Evolutionary conservation across 331 rosid genomes (phyloP), one percentile per base, ranked within the genome.

Genomic region (Rosa hybrid): DNA sequence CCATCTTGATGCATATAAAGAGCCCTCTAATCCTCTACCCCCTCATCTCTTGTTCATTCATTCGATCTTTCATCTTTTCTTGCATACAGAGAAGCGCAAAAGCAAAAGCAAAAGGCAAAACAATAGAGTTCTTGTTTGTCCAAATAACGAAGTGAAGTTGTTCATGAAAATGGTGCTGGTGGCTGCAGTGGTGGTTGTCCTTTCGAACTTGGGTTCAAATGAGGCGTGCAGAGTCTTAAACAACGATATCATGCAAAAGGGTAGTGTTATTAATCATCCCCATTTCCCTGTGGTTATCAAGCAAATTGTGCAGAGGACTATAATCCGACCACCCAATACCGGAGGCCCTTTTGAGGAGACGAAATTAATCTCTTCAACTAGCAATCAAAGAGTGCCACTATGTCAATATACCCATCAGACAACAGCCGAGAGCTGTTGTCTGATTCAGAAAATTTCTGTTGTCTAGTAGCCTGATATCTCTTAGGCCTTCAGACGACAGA

Each of bases 211-310:
- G 57, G 54, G 48, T 3, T 42, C 46, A 18, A 8, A 76, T 25
- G 71, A 45, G 56, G 79, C 79, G 11, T 23, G 71, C 45, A 76
- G 71, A 45, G 18, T 76, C 23, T 65, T 65, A 65, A 34, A 14
- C 46, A 38, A 14, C 7, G 23, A 65, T 38, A 2, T 63, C 69
- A 20, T 4, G 42, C 69, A 63, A 12, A 63, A 25, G 42, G 17
- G 20, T 11, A 4, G 18, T 16, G 18, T 27, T 23, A 10, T 11
- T 60, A 27, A 23, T 60, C 68, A 39, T 21, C 68, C 68, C 41
- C 41, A 62, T 23, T 62, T 62, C 68, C 68, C 41, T 25, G 8
- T 25, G 68, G 68, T 62, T 12, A 62, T 62, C 18, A 62, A 62
- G 68, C 18, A 62, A 62, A 62, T 30, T 23, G 68, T 25, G 8